Conservation (phyloP, 2,329 filamentous ascomycete genomes). For the Dactylellina sp. region DNA sequence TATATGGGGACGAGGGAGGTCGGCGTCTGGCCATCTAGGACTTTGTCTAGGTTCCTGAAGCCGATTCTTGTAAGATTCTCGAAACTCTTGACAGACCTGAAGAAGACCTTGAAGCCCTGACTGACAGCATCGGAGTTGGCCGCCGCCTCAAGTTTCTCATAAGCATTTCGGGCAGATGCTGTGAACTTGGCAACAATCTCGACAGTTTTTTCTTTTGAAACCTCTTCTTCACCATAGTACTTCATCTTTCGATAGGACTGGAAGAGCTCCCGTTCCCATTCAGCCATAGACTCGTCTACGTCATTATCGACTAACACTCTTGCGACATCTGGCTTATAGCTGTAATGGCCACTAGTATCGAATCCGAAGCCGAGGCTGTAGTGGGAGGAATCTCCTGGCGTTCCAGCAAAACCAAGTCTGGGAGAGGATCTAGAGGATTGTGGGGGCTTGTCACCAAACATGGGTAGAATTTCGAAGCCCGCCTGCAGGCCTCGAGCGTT, state of each 20-base stretch:
- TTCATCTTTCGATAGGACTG: constrained; percentile 52
- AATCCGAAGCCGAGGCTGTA: constrained; percentile 50
- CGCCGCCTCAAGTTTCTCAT: constrained; percentile 37
- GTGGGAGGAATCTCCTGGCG: constrained; percentile 22
- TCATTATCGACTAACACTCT: constrained; percentile 28
- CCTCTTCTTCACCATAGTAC: constrained; percentile 53
- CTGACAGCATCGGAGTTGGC: constrained; percentile 34
- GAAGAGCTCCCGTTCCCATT: constrained; percentile 55
- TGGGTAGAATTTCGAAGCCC: constrained; percentile 49
- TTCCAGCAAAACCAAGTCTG: constrained; percentile 29
- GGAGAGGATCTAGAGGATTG: constrained; percentile 47
- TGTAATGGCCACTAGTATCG: constrained; percentile 38
- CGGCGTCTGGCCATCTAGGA: constrained; percentile 46
- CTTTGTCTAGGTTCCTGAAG: constrained; percentile 46
- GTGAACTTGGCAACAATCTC: constrained; percentile 54
- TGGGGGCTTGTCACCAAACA: constrained; percentile 52
- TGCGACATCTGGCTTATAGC: constrained; percentile 36
- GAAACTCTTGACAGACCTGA: constrained; percentile 38
- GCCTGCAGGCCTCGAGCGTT: constrained; percentile 43
- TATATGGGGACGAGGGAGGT: constrained; percentile 41
- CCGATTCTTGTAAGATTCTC: constrained; percentile 45
- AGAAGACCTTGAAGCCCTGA: constrained; percentile 45
- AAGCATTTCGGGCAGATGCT: constrained; percentile 40
- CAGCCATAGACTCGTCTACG: constrained; percentile 48
- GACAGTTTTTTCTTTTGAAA: constrained; percentile 44